Evolutionary conservation across 176 grass and related monocot genomes (phyloP).

Genomic region (Poa annua): DNA sequence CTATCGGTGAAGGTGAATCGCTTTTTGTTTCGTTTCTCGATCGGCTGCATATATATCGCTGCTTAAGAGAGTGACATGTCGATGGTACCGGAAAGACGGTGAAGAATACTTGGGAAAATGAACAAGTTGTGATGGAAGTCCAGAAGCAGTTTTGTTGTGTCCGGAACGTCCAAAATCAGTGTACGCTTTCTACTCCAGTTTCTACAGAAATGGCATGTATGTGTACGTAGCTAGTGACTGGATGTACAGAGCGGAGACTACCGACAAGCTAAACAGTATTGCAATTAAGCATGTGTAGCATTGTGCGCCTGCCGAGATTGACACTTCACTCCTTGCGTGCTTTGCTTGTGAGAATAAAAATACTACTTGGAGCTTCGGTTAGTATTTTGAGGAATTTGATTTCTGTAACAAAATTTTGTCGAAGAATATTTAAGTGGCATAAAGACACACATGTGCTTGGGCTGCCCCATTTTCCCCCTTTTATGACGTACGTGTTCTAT

Average conservation of each 20-base stretch:
- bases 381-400: not conserved
- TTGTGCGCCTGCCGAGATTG: too few relatives aligned
- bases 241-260: not conserved
- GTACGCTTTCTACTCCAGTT: not conserved
- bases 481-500: not conserved
- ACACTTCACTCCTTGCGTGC: too few relatives aligned
- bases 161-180: not conserved
- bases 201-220: not conserved
- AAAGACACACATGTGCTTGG: not conserved
- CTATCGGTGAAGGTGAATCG: not conserved
- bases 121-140: not conserved
- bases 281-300: too few relatives aligned
- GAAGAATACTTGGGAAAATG: not conserved
- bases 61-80: not conserved
- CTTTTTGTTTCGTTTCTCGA: not conserved
- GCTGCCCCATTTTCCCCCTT: not conserved
- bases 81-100: not conserved
- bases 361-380: not conserved
- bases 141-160: not conserved
- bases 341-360: too few relatives aligned
- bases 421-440: not conserved
- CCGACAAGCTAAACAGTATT: not conserved
- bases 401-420: not conserved
- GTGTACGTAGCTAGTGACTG: conserved; percentile 11
- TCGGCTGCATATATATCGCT: not conserved